Evolutionary conservation across 371 early-diverging fungal species (phyloP), one percentile per base, ranked within the genome.

Genomic region (Catenaria anguillulae): DNA sequence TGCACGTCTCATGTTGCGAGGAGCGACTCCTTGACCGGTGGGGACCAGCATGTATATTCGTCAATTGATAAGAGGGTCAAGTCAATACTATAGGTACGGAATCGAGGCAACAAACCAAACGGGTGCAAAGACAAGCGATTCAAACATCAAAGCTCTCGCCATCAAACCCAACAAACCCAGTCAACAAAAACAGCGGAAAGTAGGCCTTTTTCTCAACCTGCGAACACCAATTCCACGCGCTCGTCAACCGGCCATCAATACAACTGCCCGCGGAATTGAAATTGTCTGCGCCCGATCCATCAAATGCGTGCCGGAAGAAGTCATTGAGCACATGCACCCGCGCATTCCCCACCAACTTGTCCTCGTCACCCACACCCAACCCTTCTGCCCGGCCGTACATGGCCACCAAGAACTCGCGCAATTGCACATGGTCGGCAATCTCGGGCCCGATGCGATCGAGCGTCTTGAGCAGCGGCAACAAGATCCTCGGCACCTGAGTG

Each of bases 151-250:
- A 79, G 46, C 72, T 74, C 55, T 70, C 82, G 60, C 89, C 89
- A 73, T 89, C 88, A 65, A 87, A 89, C 43, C 89, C 89, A 64
- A 84, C 75, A 67, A 88, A 89, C 12, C 89, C 87, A 48, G 88
- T 86, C 67, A 92, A 78, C 62, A 94, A 70, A 68, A 97, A 95
- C 45, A 95, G 75, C 29, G 88, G 90, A 69, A 89, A 96, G 75
- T 81, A 94, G 3, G 76, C 69, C 73, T 97, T 97, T 79, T 93
- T 93, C 70, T 97, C 95, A 23, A 96, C 81, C 60, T 74, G 76
- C 31, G 90, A 88, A 75, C 95, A 95, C 96, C 94, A 96, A 71
- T 96, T 93, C 95, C 94, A 90, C 19, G 90, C 89, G 48, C 85
- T 84, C 1, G 95, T 96, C 63, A 96, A 70, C 45, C 97, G 77